These are phyloP conservation scores for Myriosclerotinia duriaeana DNA, from an alignment of 2,329 filamentous ascomycete species.

Conservation along the genomic window DNA sequence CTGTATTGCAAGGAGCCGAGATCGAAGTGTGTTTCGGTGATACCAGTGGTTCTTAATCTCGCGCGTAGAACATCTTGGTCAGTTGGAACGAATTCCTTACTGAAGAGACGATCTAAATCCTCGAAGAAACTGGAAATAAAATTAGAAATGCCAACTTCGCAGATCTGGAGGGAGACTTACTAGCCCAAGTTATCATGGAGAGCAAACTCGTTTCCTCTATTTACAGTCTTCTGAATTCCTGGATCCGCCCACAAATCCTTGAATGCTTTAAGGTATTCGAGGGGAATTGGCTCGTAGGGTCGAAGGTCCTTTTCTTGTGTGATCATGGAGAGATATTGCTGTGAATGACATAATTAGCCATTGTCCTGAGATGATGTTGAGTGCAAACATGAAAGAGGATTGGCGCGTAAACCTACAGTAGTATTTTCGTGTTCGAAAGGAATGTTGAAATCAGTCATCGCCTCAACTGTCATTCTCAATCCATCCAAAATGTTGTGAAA, in stretches of 20 bases:
- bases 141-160: conserved; percentile 25
- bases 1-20: conserved; percentile 89
- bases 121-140: conserved; percentile 70
- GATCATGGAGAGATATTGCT: conserved; percentile 78
- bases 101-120: conserved; percentile 73
- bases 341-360: conserved; percentile 25
- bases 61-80: conserved; percentile 94
- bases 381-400: background rate
- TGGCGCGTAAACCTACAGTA: conserved; percentile 57
- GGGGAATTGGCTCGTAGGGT: conserved; percentile 75
- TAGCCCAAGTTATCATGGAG: conserved; percentile 94
- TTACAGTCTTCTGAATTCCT: conserved; percentile 83
- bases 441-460: conserved; percentile 83
- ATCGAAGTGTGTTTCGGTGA: conserved; percentile 93
- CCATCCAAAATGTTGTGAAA: conserved; percentile 94
- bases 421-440: conserved; percentile 77
- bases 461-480: conserved; percentile 84
- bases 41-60: conserved; percentile 86
- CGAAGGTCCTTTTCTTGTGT: conserved; percentile 79
- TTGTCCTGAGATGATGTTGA: background rate
- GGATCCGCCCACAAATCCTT: conserved; percentile 79
- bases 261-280: conserved; percentile 77
- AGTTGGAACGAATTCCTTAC: conserved; percentile 77
- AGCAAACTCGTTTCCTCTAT: conserved; percentile 93
- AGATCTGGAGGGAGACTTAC: conserved; percentile 54